Base-by-base conservation (phyloP, 1,284 basidiomycete genomes). In the Austropuccinia psidii region DNA sequence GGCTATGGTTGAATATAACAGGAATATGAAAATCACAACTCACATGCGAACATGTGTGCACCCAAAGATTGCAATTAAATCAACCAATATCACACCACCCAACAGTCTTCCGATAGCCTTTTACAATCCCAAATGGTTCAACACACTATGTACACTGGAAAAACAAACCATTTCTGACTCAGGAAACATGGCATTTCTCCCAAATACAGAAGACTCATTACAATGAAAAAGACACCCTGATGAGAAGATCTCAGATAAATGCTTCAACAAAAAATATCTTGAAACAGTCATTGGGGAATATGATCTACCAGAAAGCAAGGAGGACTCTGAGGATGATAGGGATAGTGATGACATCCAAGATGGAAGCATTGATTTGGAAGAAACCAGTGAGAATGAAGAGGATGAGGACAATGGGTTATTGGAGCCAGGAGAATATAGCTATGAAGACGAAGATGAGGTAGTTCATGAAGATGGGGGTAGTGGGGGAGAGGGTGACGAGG, bases 111-210 rank as follows among this genome's bases (percentile, higher is more conserved):
- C 45, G 5, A 47, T 70, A 33, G 55, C 58, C 31, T 61, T 70
- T 37, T 70, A 70, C 41, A 49, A 58, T 39, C 13, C 54, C 11
- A 31, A 60, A 13, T 70, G 67, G 67, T 60, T 57, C 37, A 54
- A 58, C 24, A 41, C 33, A 2, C 13, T 60, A 1, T 17, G 17
- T n/a, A 17, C 19, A 37, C 29, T n/a, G 11, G 33, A 60, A 27
- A 60, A 33, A n/a, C 24, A 37, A 31, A 24, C 35, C 15, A 35
- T 60, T 19, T 31, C 35, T 9, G 37, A 60, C 57, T n/a, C 41
- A n/a, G 57, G 41, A n/a, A 60, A 60, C n/a, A 2, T 60, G 9
- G 19, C 19, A 7, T 60, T 60, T n/a, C 35, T 60, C 19, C 57
- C 35, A 5, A 31, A 55, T 4, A 4, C 15, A 8, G 54, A 55